Base-by-base conservation (phyloP, 768 basidiomycete species). In the Russula brevipes region DNA sequence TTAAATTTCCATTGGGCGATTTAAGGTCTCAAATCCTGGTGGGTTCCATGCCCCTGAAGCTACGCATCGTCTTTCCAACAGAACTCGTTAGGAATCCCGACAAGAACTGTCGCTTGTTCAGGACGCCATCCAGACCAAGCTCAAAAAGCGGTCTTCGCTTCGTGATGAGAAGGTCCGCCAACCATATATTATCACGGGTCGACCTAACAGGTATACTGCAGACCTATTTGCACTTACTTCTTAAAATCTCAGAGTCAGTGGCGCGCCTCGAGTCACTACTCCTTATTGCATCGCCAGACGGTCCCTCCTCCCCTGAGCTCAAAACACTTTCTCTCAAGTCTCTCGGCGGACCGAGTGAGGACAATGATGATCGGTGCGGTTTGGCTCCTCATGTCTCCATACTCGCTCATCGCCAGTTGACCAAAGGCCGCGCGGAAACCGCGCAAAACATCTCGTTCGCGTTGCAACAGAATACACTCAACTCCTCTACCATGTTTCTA, bases 381-480 rank as follows among this genome's bases (percentile, higher is more conserved):
- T 77, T 75, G 61, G n/a, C 71, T 73, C 42, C 49, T 17, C 6
- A 41, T 46, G 38, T 64, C 42, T 42, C 16, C 2, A 19, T 46
- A 8, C 42, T 50, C 42, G 57, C 33, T 52, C 31, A 44, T 44
- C 31, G 24, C 49, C 38, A 46, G 24, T 54, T 30, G 51, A 24
- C 53, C 12, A 42, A 16, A 89, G 87, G 70, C 74, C 78, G 44
- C 83, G 79, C 66, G 82, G 82, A 9, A 85, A 83, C 71, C 80
- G 85, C 50, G 86, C 88, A 38, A 91, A 93, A 72, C 90, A 93
- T 71, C 79, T 96, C 14, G 80, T 82, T 11, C 84, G 95, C 55
- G 89, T 95, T 35, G 92, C 94, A 14, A 80, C 85, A 9, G 97
- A 98, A 74, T 98, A 96, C 71, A 90, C 84, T 10, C 95, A 98